These are phyloP conservation scores for Nemania sp. DNA, from an alignment of 2,329 filamentous ascomycete genomes.

Conservation along the genomic window DNA sequence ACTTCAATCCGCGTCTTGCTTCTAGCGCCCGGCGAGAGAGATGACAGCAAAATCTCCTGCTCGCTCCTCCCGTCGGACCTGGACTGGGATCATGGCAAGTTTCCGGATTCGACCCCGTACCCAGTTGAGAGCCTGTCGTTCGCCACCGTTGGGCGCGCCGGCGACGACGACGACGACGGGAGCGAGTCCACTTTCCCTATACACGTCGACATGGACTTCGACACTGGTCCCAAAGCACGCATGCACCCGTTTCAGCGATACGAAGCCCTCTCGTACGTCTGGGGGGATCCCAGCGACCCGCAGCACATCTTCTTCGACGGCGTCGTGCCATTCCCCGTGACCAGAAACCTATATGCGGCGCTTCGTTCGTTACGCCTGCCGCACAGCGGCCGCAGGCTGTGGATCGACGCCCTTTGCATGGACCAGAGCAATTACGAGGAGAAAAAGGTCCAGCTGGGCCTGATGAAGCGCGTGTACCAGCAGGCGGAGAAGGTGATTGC, in stretches of 20 bases:
- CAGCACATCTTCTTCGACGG: constrained; percentile 15
- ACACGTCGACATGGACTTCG: constrained; percentile 6
- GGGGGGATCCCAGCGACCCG: constrained; percentile 11
- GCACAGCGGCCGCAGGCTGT: constrained; percentile 6
- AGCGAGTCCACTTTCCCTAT: constrained; percentile 4
- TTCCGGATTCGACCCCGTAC: constrained; percentile 7
- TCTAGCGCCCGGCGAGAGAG: constrained; percentile 15
- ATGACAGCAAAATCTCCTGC: constrained; percentile 10
- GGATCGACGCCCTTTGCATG: constrained; percentile 23
- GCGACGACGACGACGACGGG: neutral
- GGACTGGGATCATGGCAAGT: constrained; percentile 12
- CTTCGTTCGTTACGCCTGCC: constrained; percentile 17
- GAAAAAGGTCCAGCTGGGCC: constrained; percentile 14
- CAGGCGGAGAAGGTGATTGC: constrained; percentile 18
- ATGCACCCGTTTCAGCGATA: constrained; percentile 21
- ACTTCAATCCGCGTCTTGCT: constrained; percentile 22
- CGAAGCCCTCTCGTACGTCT: constrained; percentile 25
- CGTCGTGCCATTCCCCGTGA: neutral
- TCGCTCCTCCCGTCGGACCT: constrained; percentile 17
- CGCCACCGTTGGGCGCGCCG: neutral
- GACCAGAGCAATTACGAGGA: constrained; percentile 16
- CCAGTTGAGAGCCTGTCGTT: neutral
- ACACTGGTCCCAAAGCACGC: neutral
- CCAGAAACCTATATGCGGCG: constrained; percentile 13
- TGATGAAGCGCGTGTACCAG: constrained; percentile 17